Percentiles rank a stretch among this genome's conserved stretches.
These are phyloP conservation scores for Umbelopsis sp. DNA, from an alignment of 192 early-diverging fungal genomes.

Conservation along the genomic window DNA sequence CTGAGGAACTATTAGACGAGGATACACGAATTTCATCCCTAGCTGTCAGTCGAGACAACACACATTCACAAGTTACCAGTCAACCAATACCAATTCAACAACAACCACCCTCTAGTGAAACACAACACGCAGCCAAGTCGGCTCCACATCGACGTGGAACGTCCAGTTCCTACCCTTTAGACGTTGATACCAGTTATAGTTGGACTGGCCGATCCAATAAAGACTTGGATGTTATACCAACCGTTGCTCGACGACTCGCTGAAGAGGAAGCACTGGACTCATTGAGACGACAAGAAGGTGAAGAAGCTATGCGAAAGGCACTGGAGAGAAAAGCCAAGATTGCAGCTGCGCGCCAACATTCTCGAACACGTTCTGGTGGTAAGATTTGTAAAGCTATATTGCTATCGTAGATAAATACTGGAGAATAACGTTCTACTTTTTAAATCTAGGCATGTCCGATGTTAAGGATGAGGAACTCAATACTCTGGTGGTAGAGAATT, in stretches of 20 bases:
- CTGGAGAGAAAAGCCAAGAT: slow-evolving; percentile 6
- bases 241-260: neutral
- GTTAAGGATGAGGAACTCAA: no score
- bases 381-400: neutral
- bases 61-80: neutral
- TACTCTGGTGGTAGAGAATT: no score
- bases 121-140: neutral
- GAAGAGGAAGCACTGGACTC: slow-evolving; percentile 6
- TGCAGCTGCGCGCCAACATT: neutral
- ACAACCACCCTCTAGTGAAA: neutral
- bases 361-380: neutral
- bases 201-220: slow-evolving; percentile 1
- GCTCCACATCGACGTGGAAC: neutral
- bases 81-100: neutral
- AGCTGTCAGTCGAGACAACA: neutral
- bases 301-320: slow-evolving; percentile 8
- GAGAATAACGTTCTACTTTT: no score
- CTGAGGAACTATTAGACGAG: neutral
- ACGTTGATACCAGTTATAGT: neutral
- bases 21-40: neutral
- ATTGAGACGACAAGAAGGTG: slow-evolving; percentile 9
- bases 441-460: no score
- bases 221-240: slow-evolving; percentile 11
- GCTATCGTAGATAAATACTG: no score
- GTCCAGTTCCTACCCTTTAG: neutral